These are phyloP conservation scores for Saturnispora bothae DNA, from an alignment of 805 yeast species.

Conservation along the genomic window DNA sequence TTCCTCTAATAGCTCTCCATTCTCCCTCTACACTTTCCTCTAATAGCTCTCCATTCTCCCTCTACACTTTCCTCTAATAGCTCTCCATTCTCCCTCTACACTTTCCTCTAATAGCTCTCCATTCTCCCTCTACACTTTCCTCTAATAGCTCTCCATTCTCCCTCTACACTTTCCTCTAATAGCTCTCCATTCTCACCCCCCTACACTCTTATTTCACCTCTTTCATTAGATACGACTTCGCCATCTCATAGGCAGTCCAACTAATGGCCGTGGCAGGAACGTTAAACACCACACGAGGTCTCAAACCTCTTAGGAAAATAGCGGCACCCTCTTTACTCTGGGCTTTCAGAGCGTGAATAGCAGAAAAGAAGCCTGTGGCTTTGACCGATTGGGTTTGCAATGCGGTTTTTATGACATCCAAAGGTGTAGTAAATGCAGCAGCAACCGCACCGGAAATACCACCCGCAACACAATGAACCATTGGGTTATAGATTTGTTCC, in stretches of 20 bases:
- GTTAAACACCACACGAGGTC: constrained; percentile 84
- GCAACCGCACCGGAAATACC: constrained; percentile 92
- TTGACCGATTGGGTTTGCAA: constrained; percentile 69
- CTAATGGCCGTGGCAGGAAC: constrained; percentile 95
- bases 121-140: too few relatives aligned
- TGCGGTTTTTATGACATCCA: constrained; percentile 87
- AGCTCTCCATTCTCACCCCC: too few relatives aligned
- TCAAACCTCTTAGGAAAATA: constrained; percentile 77
- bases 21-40: too few relatives aligned
- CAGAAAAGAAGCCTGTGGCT: constrained; percentile 59
- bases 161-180: too few relatives aligned
- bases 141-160: too few relatives aligned
- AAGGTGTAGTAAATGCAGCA: constrained; percentile 89
- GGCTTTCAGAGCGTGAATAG: constrained; percentile 55
- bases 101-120: too few relatives aligned
- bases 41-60: too few relatives aligned
- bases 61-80: too few relatives aligned
- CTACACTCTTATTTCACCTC: neutral
- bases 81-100: too few relatives aligned
- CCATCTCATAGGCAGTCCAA: constrained; percentile 98
- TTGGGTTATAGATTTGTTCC: constrained; percentile 67
- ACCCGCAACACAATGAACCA: constrained; percentile 85
- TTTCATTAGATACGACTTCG: constrained; percentile 46
- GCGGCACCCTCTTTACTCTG: constrained; percentile 38
- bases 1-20: too few relatives aligned